Conservation (phyloP, 73 alveolate genomes). For the Tetrahymena malaccensis region DNA sequence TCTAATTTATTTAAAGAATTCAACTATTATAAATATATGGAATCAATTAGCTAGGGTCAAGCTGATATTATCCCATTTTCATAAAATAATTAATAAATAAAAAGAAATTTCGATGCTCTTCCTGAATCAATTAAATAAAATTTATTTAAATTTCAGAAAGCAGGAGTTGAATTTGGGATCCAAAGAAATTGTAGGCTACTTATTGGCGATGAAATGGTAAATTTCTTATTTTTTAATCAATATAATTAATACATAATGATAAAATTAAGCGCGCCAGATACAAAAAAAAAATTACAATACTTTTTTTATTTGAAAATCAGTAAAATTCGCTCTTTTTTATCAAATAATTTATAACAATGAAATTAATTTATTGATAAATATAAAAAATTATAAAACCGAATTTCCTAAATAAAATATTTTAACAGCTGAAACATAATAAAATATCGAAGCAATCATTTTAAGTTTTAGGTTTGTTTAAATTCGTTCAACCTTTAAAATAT, state of each 20-base stretch:
- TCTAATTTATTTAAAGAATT: background rate
- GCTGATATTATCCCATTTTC: background rate
- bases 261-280: background rate
- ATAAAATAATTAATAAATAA: background rate
- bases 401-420: too few relatives aligned
- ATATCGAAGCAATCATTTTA: too few relatives aligned
- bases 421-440: too few relatives aligned
- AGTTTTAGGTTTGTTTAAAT: too few relatives aligned
- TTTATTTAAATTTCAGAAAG: conserved; percentile 64
- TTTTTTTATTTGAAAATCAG: background rate
- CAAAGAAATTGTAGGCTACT: conserved; percentile 69
- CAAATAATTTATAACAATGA: too few relatives aligned
- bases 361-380: too few relatives aligned
- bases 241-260: background rate
- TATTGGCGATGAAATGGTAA: conserved; percentile 89
- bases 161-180: conserved; percentile 78
- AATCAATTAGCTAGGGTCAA: background rate
- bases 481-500: too few relatives aligned
- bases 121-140: conserved; percentile 26
- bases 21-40: background rate
- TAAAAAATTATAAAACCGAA: too few relatives aligned
- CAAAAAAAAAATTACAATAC: background rate
- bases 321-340: background rate
- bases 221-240: background rate
- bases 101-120: background rate